Conservation (phyloP, 2,329 filamentous ascomycete genomes). For the Aspergillus jensenii region DNA sequence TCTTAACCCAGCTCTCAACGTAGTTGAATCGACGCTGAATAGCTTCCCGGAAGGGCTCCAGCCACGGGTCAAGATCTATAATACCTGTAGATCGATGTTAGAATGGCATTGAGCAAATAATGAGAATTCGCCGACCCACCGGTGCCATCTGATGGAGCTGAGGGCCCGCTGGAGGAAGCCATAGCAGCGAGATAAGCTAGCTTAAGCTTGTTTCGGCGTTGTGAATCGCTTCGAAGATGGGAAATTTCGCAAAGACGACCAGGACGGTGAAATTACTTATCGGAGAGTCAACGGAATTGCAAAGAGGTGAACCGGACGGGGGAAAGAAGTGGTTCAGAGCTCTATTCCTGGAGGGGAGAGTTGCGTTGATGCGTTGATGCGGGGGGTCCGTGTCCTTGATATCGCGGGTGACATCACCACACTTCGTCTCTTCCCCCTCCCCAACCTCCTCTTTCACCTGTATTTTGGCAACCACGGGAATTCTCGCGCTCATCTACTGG, state of each 20-base stretch:
- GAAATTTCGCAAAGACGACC: background rate
- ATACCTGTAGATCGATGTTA: constrained; percentile 63
- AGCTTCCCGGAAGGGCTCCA: constrained; percentile 77
- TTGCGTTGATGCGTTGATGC: background rate
- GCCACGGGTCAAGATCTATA: constrained; percentile 81
- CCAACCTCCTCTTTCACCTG: background rate
- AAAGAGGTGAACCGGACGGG: constrained; percentile 1
- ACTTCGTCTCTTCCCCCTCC: background rate
- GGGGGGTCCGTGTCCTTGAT: constrained; percentile 4
- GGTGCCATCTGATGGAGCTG: constrained; percentile 27
- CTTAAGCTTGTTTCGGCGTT: background rate
- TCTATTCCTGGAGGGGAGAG: background rate
- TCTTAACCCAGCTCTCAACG: constrained; percentile 83
- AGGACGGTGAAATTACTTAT: background rate
- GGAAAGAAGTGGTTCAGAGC: constrained; percentile 6
- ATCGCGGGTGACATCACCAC: constrained; percentile 15
- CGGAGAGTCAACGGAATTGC: background rate
- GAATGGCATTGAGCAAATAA: background rate
- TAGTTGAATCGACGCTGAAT: constrained; percentile 75
- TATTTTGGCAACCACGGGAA: background rate
- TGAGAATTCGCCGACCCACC: constrained; percentile 21
- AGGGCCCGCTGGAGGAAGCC: constrained; percentile 16
- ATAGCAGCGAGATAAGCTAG: constrained; percentile 15
- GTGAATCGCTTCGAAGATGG: background rate
- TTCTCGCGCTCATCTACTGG: background rate